phyloP scores from a whole-genome alignment of 1,284 basidiomycete genomes.

The Phaffia rhodozyma region DNA sequence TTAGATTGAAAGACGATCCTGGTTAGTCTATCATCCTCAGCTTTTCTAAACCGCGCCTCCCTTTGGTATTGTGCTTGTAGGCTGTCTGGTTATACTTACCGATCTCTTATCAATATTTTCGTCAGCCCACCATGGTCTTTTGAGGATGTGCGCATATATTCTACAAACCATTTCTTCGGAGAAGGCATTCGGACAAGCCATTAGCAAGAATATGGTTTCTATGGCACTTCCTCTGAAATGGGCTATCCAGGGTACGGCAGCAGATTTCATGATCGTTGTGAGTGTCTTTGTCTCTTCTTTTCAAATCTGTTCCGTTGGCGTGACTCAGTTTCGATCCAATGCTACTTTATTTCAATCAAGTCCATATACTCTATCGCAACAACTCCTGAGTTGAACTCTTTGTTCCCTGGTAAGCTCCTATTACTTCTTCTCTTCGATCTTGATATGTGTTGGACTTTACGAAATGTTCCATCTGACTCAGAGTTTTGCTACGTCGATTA shows the following conservation, averaged over 20 bases:
- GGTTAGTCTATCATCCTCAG: conserved; percentile 41
- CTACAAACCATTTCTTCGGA: conserved; percentile 84
- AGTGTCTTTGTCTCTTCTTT: conserved; percentile 26
- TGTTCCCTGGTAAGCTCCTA: conserved; percentile 49
- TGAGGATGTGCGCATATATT: conserved; percentile 79
- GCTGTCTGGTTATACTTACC: conserved; percentile 21
- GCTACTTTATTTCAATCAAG: conserved; percentile 34
- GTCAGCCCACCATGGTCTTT: conserved; percentile 75
- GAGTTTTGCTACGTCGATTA: conserved; percentile 21
- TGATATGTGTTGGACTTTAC: too few species aligned
- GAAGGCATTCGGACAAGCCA: conserved; percentile 53
- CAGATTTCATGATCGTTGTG: conserved; percentile 78
- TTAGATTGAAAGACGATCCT: conserved; percentile 82
- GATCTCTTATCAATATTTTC: background rate
- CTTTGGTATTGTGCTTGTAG: background rate
- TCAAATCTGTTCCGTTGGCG: background rate
- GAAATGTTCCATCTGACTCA: background rate
- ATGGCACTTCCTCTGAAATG: conserved; percentile 60
- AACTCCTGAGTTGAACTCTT: conserved; percentile 67
- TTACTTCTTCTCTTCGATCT: too few species aligned
- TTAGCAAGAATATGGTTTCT: conserved; percentile 47
- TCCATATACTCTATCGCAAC: conserved; percentile 81
- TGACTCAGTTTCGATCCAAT: background rate
- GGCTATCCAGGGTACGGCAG: conserved; percentile 56
- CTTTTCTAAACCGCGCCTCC: background rate